A percentile compares a stretch with the other conserved stretches of the same genome.
phyloP scores from a whole-genome alignment of 2,329 filamentous ascomycete genomes.

The Aspergillus novoparasiticus region DNA sequence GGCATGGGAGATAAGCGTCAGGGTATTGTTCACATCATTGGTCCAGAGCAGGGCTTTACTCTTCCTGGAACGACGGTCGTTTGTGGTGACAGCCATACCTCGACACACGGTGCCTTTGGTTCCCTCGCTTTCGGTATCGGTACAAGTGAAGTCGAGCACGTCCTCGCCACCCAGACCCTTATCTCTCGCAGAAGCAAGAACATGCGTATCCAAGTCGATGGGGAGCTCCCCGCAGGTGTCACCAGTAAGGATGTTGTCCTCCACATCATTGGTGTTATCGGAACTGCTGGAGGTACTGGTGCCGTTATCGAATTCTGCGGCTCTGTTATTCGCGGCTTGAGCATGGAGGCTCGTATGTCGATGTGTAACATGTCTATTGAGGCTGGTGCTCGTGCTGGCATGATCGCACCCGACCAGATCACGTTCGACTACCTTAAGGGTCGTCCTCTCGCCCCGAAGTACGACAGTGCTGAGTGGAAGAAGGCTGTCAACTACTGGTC shows the following conservation, averaged over 20 bases:
- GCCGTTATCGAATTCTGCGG: slow-evolving; percentile 97
- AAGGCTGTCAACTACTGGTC: slow-evolving; percentile 87
- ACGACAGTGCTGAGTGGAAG: slow-evolving; percentile 84
- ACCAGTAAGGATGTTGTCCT: slow-evolving; percentile 96
- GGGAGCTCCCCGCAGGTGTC: slow-evolving; percentile 84
- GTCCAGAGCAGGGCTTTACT: slow-evolving; percentile 97
- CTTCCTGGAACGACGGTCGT: slow-evolving; percentile 95
- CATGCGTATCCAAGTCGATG: slow-evolving; percentile 96
- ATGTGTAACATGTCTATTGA: slow-evolving; percentile 99
- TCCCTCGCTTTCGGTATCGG: slow-evolving; percentile 95
- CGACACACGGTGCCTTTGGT: slow-evolving; percentile 95
- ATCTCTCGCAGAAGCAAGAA: slow-evolving; percentile 97
- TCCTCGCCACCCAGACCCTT: slow-evolving; percentile 92
- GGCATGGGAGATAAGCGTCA: slow-evolving; percentile 94
- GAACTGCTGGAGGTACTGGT: slow-evolving; percentile 91
- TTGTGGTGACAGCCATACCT: slow-evolving; percentile 97
- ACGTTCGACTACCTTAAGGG: slow-evolving; percentile 96
- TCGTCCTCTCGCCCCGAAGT: slow-evolving; percentile 82
- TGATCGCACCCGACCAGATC: slow-evolving; percentile 92
- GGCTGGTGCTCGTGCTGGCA: slow-evolving; percentile 89
- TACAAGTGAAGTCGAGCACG: slow-evolving; percentile 97
- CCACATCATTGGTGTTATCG: slow-evolving; percentile 89
- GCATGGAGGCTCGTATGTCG: slow-evolving; percentile 98
- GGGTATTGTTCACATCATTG: slow-evolving; percentile 98
- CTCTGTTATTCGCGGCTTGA: slow-evolving; percentile 83